Conservation (phyloP, 164 flowering plant genomes). For the Euptelea pleiosperma region DNA sequence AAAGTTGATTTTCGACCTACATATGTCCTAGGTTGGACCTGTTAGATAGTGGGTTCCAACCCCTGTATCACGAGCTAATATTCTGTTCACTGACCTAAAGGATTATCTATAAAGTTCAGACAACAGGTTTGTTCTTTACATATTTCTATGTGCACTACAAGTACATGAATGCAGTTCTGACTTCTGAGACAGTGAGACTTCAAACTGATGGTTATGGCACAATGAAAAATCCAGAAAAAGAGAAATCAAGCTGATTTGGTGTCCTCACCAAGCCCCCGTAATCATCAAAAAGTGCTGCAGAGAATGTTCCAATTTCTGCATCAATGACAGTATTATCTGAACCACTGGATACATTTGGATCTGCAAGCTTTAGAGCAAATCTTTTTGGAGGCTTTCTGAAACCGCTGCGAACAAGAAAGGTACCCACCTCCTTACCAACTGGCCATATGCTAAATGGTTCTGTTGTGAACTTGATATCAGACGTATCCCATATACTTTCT, state of each 20-base stretch:
- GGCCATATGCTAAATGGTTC: conserved; percentile 86
- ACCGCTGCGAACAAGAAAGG: conserved; percentile 77
- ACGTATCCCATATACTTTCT: conserved; percentile 89
- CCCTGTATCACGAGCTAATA: no score
- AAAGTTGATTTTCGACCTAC: no score
- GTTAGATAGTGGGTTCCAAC: no score
- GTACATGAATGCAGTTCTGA: neutral
- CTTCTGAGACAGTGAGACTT: neutral
- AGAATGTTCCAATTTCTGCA: conserved; percentile 78
- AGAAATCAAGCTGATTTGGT: conserved; percentile 5
- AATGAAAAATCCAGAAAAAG: neutral
- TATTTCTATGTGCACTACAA: no score
- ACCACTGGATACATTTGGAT: conserved; percentile 41
- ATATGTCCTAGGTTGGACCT: no score
- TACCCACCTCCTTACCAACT: conserved; percentile 68
- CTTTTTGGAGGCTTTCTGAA: conserved; percentile 83
- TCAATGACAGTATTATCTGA: conserved; percentile 73
- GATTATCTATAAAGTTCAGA: no score
- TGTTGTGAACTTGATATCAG: conserved; percentile 40
- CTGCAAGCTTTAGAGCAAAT: conserved; percentile 80
- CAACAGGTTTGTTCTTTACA: no score
- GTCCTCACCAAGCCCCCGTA: conserved; percentile 89
- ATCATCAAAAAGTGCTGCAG: conserved; percentile 94
- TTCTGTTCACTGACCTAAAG: no score
- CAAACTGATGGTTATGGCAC: neutral